Base-by-base conservation (phyloP, 805 yeast species). In the Candida ulmi region DNA sequence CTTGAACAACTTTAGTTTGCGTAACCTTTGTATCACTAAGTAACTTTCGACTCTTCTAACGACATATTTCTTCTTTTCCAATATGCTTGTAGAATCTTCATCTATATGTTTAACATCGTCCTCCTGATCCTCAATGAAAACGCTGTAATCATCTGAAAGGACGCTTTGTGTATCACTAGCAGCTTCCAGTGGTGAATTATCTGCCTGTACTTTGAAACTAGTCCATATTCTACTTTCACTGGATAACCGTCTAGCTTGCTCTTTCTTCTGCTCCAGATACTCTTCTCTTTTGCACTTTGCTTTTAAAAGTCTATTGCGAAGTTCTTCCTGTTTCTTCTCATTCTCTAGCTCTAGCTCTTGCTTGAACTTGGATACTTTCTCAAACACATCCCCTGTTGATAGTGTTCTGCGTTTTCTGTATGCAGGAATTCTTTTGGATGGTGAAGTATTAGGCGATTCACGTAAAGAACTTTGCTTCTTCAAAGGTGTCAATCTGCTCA, bases 291-390 rank as follows among this genome's bases (percentile, higher is more conserved):
- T 41, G 12, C 17, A 12, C 3, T 24, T 17, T 19, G 44, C 44
- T 9, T 13, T 15, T 2, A 33, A 28, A 17, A 41, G 12, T 12
- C 29, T 31, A 19, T 23, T 9, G 8, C 31, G 19, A 19, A 41
- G 12, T 21, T 35, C 33, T 5, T 18, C 12, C 17, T 37, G 38
- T 23, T 32, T 35, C 17, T 24, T 33, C 9, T 5, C 11, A 4
- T n/a, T 35, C 17, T 31, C 34, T 11, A 19, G 11, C 12, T 26
- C 26, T 17, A 17, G 8, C 8, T 41, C 41, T 23, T 19, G 27
- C 34, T 37, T 41, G n/a, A 34, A 31, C 11, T 27, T 35, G 12
- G 41, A 25, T 9, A 35, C 44, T 27, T 27, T 41, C 11, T 41
- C 38, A 13, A 30, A 26, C 4, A 41, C 38, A 13, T 41, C 38